Evolutionary conservation across 106 monocot genomes (phyloP).

Genomic region (Phalaenopsis equestris): DNA sequence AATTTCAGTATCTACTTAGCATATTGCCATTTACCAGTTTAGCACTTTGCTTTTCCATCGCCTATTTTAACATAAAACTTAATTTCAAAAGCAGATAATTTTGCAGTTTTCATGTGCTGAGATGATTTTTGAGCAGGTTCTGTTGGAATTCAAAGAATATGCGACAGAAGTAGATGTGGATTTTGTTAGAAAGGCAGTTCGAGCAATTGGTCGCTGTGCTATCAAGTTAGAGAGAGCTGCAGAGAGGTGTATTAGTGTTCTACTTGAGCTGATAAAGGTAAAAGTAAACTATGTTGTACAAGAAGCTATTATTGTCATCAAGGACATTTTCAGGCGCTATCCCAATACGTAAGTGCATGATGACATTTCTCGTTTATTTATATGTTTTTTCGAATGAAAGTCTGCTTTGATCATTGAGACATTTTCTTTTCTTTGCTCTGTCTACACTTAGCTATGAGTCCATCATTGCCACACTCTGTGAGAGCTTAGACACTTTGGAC

Average conservation of each 20-base stretch:
- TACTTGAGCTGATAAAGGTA: constrained; percentile 98
- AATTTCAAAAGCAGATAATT: not conserved
- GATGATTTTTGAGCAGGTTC: constrained; percentile 39
- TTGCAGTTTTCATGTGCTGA: not conserved
- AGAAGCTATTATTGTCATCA: constrained; percentile 98
- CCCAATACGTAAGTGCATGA: constrained; percentile 81
- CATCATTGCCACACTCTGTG: constrained; percentile 96
- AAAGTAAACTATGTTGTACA: constrained; percentile 99
- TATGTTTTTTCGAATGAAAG: not conserved
- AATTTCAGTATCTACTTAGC: too few relatives aligned
- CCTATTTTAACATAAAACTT: not conserved
- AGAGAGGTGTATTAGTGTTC: constrained; percentile 95
- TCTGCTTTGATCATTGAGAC: not conserved
- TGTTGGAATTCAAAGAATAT: constrained; percentile 99
- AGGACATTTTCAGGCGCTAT: constrained; percentile 98
- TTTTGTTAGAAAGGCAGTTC: constrained; percentile 98
- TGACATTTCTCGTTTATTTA: not conserved
- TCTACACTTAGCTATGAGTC: constrained; percentile 76
- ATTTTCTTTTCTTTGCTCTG: constrained; percentile 1
- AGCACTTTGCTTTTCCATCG: not conserved
- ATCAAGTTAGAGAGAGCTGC: constrained; percentile 98
- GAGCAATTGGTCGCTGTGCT: constrained; percentile 98
- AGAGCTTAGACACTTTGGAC: constrained; percentile 97
- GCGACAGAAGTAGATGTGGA: constrained; percentile 99
- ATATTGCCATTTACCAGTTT: too few relatives aligned